Evolutionary conservation across 1,284 basidiomycete species (phyloP).

Genomic region (Leccinum fuscescens): DNA sequence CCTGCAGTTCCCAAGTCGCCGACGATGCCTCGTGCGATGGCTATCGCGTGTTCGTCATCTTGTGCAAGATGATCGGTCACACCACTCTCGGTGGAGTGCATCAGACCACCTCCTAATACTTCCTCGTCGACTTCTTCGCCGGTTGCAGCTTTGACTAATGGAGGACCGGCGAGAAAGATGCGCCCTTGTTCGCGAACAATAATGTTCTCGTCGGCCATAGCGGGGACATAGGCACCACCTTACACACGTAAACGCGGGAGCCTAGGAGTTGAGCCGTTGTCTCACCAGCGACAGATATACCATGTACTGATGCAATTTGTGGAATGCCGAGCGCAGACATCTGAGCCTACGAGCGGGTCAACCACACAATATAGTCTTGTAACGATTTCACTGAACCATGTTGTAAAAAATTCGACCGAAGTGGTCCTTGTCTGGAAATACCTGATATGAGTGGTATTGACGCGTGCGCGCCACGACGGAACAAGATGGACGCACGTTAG

Average conservation of each 20-base stretch:
- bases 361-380: neutral
- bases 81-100: slow-evolving; percentile 93
- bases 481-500: slow-evolving; percentile 56
- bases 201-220: slow-evolving; percentile 95
- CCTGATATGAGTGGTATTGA: slow-evolving; percentile 33
- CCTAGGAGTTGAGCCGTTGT: slow-evolving; percentile 1
- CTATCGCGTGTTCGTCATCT: slow-evolving; percentile 87
- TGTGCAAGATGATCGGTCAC: slow-evolving; percentile 91
- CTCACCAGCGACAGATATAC: slow-evolving; percentile 85
- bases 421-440: slow-evolving; percentile 88
- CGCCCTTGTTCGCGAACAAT: slow-evolving; percentile 92
- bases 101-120: slow-evolving; percentile 85
- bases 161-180: slow-evolving; percentile 95
- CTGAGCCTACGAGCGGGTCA: slow-evolving; percentile 58
- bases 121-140: slow-evolving; percentile 94
- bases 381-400: slow-evolving; percentile 58
- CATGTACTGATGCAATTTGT: slow-evolving; percentile 91
- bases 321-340: slow-evolving; percentile 90
- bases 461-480: neutral
- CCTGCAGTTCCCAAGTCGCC: slow-evolving; percentile 73
- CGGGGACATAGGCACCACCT: slow-evolving; percentile 90
- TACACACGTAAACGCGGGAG: slow-evolving; percentile 22
- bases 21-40: slow-evolving; percentile 80
- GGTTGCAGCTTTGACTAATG: slow-evolving; percentile 92
- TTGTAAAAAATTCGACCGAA: slow-evolving; percentile 98